A percentile compares a stretch with the other conserved stretches of the same genome.
These are phyloP conservation scores for Dictyostelium brefeldianum DNA, from an alignment of 78 protist species.

Conservation along the genomic window DNA sequence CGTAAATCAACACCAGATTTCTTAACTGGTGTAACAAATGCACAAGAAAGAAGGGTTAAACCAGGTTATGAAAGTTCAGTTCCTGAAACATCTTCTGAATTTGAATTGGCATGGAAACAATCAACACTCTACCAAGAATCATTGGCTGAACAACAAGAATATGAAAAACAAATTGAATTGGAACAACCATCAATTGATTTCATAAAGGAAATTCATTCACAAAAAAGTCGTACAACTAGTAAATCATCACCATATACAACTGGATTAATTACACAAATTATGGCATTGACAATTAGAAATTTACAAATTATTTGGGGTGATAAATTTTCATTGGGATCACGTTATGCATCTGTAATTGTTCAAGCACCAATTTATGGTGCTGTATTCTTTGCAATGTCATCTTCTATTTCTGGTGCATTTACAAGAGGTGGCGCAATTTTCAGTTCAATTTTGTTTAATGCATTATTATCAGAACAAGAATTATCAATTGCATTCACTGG, in stretches of 20 bases:
- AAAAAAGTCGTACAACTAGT: constrained; percentile 28
- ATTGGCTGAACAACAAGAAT: not conserved
- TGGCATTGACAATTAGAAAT: constrained; percentile 54
- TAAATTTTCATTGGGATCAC: constrained; percentile 25
- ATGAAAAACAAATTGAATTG: constrained; percentile 12
- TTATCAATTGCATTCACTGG: constrained; percentile 54
- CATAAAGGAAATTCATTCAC: constrained; percentile 19
- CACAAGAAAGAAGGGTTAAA: constrained; percentile 68
- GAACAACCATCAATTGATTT: constrained; percentile 62
- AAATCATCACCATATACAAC: constrained; percentile 41
- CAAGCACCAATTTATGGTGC: constrained; percentile 71
- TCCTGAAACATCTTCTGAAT: constrained; percentile 53
- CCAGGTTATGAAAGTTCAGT: constrained; percentile 38
- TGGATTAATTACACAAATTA: constrained; percentile 51
- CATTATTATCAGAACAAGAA: constrained; percentile 67
- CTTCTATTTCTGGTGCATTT: constrained; percentile 47
- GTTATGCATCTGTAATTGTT: constrained; percentile 48
- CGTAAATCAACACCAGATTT: constrained; percentile 63
- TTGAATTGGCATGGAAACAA: constrained; percentile 44
- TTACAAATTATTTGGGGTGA: constrained; percentile 67
- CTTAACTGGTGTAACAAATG: constrained; percentile 61
- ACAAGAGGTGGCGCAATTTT: constrained; percentile 79
- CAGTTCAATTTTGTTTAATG: constrained; percentile 41
- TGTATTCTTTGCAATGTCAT: constrained; percentile 22
- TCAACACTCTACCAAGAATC: constrained; percentile 41